Evolutionary conservation across 768 basidiomycete genomes (phyloP), one percentile per base, ranked within the genome.

Genomic region (Phylloporus rhodoxanthus): DNA sequence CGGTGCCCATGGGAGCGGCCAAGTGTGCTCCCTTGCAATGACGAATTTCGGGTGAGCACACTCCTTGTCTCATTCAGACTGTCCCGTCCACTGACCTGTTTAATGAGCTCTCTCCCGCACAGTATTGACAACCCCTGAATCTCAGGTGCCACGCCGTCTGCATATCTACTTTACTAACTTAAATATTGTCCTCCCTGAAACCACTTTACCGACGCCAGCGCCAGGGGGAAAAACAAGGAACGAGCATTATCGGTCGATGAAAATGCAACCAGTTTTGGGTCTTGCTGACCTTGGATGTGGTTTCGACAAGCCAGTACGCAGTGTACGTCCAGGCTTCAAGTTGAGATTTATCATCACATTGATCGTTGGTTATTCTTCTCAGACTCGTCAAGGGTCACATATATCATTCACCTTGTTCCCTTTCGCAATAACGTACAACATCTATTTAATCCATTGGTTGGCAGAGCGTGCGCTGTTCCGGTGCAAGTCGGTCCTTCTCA

Each of bases 381-480:
- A 30, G 21, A 29, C 20, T 28, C 30, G 4, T 39, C 8, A 13
- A 17, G 28, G 28, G 2, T 9, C 8, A 21, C 10, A 14, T 10
- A 14, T 13, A 3, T 15, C 29, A 2, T 15, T 19, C 25, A 43
- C 29, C 47, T 46, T 19, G 32, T 36, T 40, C 38, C 14, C 36
- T 13, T 39, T 40, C 47, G 41, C 23, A 30, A 44, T 19, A 9
- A 8, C 13, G 15, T 32, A 17, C 9, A 19, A 17, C 10, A 20
- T 26, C 26, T 34, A 53, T 48, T 37, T 43, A 2, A 10, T 29
- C 25, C 9, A 36, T 47, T 37, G n/a, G 41, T 45, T 30, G 37
- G 2, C 57, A 89, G 87, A 23, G 73, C 78, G 5, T 89, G 90
- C 61, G 81, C 81, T 2, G 64, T 87, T n/a, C 72, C 80, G 4